A percentile compares a stretch with the other conserved stretches of the same genome.
These are phyloP conservation scores for Paramecium sonneborni DNA, from an alignment of 73 alveolate genomes.

Conservation along the genomic window DNA sequence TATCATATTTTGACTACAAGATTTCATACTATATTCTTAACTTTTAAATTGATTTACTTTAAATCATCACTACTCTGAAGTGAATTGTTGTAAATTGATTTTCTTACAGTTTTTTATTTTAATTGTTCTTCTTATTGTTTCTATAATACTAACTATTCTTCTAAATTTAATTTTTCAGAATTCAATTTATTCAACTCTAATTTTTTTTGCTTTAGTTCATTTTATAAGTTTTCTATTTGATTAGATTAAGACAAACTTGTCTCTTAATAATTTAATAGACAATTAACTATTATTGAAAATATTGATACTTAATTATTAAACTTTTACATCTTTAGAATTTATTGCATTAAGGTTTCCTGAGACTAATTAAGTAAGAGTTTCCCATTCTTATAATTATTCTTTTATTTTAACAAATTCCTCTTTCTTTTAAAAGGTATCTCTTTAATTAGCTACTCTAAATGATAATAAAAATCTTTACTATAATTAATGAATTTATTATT, in stretches of 20 bases:
- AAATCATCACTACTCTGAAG: background rate
- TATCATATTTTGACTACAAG: background rate
- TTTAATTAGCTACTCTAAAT: background rate
- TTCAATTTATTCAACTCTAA: background rate
- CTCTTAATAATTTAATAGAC: background rate
- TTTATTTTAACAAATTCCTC: background rate
- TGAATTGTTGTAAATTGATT: background rate
- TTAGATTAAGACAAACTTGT: background rate
- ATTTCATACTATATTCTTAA: background rate
- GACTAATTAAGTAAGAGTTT: background rate
- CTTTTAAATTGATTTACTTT: background rate
- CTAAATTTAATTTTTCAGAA: background rate
- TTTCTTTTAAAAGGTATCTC: background rate
- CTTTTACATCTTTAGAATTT: background rate
- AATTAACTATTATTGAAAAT: background rate
- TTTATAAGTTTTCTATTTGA: background rate
- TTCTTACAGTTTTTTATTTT: slow-evolving; percentile 2
- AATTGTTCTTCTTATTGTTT: background rate
- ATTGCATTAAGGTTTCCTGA: background rate
- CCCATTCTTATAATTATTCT: slow-evolving; percentile 2
- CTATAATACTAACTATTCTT: background rate
- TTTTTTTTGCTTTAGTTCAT: background rate
- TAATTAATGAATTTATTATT: background rate
- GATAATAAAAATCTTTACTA: background rate
- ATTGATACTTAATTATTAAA: background rate